Conservation (phyloP, 1,284 basidiomycete genomes). For the Sphagnurus paluster region DNA sequence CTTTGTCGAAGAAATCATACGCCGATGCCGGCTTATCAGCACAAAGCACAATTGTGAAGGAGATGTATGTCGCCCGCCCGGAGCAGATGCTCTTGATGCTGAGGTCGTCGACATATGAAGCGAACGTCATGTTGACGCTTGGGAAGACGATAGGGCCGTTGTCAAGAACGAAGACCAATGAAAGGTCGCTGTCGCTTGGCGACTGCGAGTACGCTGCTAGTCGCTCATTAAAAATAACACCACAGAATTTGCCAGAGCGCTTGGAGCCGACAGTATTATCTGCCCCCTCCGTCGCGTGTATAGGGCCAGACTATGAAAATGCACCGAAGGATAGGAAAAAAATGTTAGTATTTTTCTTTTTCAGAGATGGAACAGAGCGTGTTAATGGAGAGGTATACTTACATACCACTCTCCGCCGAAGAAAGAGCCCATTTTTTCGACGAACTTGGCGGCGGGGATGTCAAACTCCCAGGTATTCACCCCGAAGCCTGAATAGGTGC, state of each 20-base stretch:
- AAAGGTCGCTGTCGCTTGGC: background rate
- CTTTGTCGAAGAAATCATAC: slow-evolving; percentile 2
- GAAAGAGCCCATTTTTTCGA: slow-evolving; percentile 7
- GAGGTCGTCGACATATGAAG: slow-evolving; percentile 7
- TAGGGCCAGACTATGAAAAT: slow-evolving; percentile 1
- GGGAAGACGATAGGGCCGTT: background rate
- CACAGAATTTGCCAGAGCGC: background rate
- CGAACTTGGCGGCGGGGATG: slow-evolving; percentile 3
- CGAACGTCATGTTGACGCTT: background rate
- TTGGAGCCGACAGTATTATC: slow-evolving; percentile 11
- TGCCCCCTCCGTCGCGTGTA: slow-evolving; percentile 2
- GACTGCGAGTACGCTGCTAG: slow-evolving; percentile 1
- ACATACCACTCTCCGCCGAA: slow-evolving; percentile 10
- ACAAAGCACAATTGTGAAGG: slow-evolving; percentile 6
- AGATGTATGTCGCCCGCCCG: slow-evolving; percentile 4
- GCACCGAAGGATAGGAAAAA: no score
- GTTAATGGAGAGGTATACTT: background rate
- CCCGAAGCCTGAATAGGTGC: slow-evolving; percentile 5
- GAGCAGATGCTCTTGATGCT: slow-evolving; percentile 9
- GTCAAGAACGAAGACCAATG: background rate
- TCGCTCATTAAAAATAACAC: slow-evolving; percentile 2
- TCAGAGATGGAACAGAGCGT: background rate
- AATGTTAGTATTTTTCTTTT: no score
- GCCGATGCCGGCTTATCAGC: background rate
- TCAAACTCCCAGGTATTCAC: slow-evolving; percentile 9